phyloP scores from a whole-genome alignment of 805 yeast genomes.

The Candida nonsorbophila region DNA sequence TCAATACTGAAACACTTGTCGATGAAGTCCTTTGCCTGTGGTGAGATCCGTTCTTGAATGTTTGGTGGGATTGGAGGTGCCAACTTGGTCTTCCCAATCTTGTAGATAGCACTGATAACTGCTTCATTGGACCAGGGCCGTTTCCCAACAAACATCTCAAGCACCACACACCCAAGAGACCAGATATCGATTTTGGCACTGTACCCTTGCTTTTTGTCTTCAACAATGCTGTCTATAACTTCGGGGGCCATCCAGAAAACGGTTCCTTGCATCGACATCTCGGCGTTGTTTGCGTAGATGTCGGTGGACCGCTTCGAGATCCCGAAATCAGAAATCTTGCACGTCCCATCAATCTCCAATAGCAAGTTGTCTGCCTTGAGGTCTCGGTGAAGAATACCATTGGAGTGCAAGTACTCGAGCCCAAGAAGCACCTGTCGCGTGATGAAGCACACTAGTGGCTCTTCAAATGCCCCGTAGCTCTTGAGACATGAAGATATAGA shows the following conservation, averaged over 20 bases:
- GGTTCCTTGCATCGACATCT: conserved; percentile 98
- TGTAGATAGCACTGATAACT: conserved; percentile 90
- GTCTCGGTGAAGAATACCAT: conserved; percentile 89
- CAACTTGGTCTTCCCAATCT: conserved; percentile 74
- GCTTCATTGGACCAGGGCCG: conserved; percentile 97
- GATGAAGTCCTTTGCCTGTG: conserved; percentile 64
- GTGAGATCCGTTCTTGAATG: conserved; percentile 57
- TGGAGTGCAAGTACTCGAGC: conserved; percentile 77
- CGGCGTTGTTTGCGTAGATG: conserved; percentile 85
- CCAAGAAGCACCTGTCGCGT: conserved; percentile 82
- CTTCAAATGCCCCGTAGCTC: conserved; percentile 81
- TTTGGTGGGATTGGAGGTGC: conserved; percentile 98
- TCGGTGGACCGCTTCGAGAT: conserved; percentile 75
- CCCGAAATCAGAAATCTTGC: conserved; percentile 95
- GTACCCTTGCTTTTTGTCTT: conserved; percentile 78
- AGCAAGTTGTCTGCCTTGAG: conserved; percentile 90
- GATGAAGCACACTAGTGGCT: conserved; percentile 62
- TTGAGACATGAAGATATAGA: conserved; percentile 84
- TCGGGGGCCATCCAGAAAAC: conserved; percentile 99
- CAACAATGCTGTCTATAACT: conserved; percentile 79
- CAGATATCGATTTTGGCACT: conserved; percentile 98
- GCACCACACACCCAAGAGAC: conserved; percentile 95
- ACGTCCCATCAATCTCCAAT: conserved; percentile 85
- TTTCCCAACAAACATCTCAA: conserved; percentile 97
- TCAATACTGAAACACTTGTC: conserved; percentile 68